These are phyloP conservation scores for Solanum chacoense DNA, from an alignment of 305 asterid species.

Conservation along the genomic window DNA sequence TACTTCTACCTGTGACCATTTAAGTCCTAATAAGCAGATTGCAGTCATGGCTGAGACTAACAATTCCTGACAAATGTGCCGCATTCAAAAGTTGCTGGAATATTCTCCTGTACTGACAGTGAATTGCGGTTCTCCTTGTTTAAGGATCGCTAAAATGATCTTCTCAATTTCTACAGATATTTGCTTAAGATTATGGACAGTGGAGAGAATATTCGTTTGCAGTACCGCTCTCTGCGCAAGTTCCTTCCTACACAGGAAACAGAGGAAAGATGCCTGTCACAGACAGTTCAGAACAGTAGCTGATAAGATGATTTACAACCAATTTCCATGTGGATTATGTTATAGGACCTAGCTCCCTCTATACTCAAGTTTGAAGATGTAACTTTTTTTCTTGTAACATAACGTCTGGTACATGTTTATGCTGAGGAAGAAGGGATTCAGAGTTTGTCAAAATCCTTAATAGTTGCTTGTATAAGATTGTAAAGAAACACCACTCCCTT, in stretches of 20 bases:
- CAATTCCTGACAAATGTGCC: background rate
- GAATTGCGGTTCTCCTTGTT: no score
- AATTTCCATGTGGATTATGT: background rate
- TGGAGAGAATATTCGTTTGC: slow-evolving; percentile 79
- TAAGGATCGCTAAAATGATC: no score
- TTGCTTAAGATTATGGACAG: slow-evolving; percentile 71
- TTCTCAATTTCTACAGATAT: slow-evolving; percentile 38
- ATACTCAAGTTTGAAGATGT: background rate
- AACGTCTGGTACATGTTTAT: background rate
- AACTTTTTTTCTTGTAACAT: background rate
- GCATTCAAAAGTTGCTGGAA: no score
- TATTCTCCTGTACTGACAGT: no score
- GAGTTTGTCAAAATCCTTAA: background rate
- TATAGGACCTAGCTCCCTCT: background rate
- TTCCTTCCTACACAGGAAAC: slow-evolving; percentile 32
- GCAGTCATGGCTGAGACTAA: background rate
- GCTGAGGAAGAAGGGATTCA: background rate
- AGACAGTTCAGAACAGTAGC: slow-evolving; percentile 58
- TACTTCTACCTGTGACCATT: background rate
- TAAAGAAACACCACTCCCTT: background rate
- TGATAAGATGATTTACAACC: slow-evolving; percentile 10
- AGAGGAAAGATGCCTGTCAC: slow-evolving; percentile 35
- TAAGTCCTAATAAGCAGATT: background rate
- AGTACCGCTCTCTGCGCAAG: slow-evolving; percentile 79
- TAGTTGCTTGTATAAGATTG: background rate